Conservation (phyloP, 306 rosid genomes). For the Pterocarpus macrocarpus region DNA sequence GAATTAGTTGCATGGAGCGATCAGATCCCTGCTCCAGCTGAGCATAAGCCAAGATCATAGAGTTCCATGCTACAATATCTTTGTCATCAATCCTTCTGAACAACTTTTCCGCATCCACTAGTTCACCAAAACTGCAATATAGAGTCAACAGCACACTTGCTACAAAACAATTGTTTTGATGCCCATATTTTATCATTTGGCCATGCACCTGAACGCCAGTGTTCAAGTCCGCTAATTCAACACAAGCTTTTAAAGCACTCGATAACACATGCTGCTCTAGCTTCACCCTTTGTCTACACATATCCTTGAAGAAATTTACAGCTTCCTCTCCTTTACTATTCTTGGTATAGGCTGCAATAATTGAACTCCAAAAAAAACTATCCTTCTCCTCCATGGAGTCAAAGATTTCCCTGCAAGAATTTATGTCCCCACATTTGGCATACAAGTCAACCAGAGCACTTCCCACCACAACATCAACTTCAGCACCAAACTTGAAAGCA, state of each 20-base stretch:
- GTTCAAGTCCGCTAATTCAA: constrained; percentile 50
- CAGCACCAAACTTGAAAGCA: constrained; percentile 55
- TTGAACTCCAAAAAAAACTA: constrained; percentile 62
- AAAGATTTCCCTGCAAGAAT: constrained; percentile 54
- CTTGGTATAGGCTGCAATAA: constrained; percentile 58
- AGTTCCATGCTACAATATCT: constrained; percentile 68
- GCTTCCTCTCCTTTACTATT: constrained; percentile 62
- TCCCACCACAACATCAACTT: constrained; percentile 57
- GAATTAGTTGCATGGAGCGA: constrained; percentile 51
- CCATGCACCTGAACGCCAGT: constrained; percentile 60
- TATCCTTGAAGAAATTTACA: constrained; percentile 52
- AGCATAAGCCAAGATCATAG: constrained; percentile 59
- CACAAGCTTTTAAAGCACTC: constrained; percentile 63
- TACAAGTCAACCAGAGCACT: constrained; percentile 61
- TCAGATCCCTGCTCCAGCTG: constrained; percentile 50
- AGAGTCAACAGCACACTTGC: constrained; percentile 57
- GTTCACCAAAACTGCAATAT: constrained; percentile 54
- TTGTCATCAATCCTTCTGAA: constrained; percentile 52
- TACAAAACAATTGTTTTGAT: constrained; percentile 53
- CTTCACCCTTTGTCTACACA: constrained; percentile 58
- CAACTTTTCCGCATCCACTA: constrained; percentile 55
- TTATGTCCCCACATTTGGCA: constrained; percentile 55
- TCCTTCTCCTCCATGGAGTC: constrained; percentile 63
- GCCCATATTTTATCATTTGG: constrained; percentile 57
- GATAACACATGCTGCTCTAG: constrained; percentile 60